phyloP scores from a whole-genome alignment of 768 basidiomycete genomes.

The Tulasnella calospora region DNA sequence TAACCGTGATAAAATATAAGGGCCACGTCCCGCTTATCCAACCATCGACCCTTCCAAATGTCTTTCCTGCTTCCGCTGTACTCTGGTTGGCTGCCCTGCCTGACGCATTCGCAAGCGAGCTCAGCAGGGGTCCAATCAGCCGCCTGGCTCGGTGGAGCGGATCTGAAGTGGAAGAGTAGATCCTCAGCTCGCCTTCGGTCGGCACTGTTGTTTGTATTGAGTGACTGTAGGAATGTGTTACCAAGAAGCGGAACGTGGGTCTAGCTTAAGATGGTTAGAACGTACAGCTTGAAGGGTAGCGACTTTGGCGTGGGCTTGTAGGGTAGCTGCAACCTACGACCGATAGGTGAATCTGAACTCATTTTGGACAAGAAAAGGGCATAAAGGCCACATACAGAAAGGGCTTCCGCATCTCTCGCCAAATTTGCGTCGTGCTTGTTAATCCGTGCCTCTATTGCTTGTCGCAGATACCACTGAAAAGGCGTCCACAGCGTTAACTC shows the following conservation, averaged over 20 bases:
- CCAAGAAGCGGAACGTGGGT: background rate
- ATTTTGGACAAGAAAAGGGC: background rate
- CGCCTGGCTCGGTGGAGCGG: background rate
- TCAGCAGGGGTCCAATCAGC: background rate
- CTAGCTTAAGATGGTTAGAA: background rate
- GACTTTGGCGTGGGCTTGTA: background rate
- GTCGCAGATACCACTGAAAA: too few species aligned
- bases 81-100: background rate
- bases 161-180: background rate
- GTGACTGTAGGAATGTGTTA: background rate
- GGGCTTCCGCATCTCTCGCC: too few species aligned
- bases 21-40: slow-evolving; percentile 9
- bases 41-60: slow-evolving; percentile 14
- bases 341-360: background rate
- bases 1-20: background rate
- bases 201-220: background rate
- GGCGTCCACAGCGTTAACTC: too few species aligned
- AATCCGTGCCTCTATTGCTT: too few species aligned
- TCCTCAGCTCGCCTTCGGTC: background rate
- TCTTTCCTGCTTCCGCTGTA: background rate
- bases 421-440: too few species aligned
- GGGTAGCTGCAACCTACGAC: background rate
- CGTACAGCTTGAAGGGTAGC: background rate
- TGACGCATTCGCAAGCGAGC: background rate
- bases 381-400: background rate